Evolutionary conservation across 768 basidiomycete species (phyloP).

Genomic region (Flagelloscypha sp.): DNA sequence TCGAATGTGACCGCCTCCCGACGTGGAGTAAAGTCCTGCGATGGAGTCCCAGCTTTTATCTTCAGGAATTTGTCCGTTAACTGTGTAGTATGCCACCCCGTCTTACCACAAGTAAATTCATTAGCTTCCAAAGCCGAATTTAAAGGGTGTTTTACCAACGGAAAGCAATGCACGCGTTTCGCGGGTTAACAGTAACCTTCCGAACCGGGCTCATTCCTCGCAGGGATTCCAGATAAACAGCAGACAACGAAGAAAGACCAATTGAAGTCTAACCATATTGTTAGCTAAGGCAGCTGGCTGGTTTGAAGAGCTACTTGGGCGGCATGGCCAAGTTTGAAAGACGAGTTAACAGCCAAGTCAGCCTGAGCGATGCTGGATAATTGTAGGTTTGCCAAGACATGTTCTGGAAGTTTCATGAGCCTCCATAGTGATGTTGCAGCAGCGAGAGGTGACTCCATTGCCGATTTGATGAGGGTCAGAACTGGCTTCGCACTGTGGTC

Average conservation of each 20-base stretch:
- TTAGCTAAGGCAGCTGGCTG: background rate
- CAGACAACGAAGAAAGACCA: conserved; percentile 44
- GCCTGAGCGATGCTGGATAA: too few relatives aligned
- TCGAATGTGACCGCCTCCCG: conserved; percentile 39
- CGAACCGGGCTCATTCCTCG: conserved; percentile 39
- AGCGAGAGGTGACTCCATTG: too few relatives aligned
- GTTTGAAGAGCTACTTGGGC: conserved; percentile 36
- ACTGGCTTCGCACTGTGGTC: too few relatives aligned
- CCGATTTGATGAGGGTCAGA: too few relatives aligned
- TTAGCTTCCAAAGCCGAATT: background rate
- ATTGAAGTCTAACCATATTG: conserved; percentile 29
- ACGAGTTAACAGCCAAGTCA: conserved; percentile 40
- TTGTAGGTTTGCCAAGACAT: too few relatives aligned
- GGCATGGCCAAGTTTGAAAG: conserved; percentile 43
- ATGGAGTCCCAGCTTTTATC: conserved; percentile 37
- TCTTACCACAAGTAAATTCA: conserved; percentile 20
- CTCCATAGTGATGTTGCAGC: too few relatives aligned
- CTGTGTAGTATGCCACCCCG: conserved; percentile 42
- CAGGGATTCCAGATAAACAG: conserved; percentile 40
- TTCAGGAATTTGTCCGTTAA: conserved; percentile 28
- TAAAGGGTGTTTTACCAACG: conserved; percentile 24
- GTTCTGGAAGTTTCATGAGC: too few relatives aligned
- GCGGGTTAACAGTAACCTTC: conserved; percentile 41
- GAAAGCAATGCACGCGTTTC: conserved; percentile 50
- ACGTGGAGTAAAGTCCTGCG: conserved; percentile 48